These are phyloP conservation scores for Gossypium trilobum DNA, from an alignment of 441 rosid genomes.

Conservation along the genomic window DNA sequence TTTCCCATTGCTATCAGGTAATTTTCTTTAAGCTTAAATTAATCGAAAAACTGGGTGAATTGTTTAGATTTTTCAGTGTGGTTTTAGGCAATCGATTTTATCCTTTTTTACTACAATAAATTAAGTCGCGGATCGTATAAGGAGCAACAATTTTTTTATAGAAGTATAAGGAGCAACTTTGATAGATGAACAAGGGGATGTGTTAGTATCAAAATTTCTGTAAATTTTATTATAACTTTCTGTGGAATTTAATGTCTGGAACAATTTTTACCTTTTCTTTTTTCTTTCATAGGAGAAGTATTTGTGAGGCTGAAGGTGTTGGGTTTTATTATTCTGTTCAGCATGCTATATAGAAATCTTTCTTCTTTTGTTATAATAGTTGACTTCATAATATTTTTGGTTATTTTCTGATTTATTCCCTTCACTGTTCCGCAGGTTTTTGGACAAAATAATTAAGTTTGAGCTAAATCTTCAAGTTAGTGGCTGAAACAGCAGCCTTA, in stretches of 20 bases:
- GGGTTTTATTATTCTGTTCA: background rate
- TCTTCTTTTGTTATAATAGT: background rate
- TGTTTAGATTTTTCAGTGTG: background rate
- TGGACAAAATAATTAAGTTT: background rate
- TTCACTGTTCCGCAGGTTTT: conserved; percentile 14
- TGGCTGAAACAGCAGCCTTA: conserved; percentile 8
- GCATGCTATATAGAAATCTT: background rate
- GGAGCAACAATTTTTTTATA: too few species aligned
- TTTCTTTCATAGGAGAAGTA: background rate
- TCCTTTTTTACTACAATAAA: background rate
- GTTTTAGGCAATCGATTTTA: background rate
- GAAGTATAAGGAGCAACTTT: too few species aligned
- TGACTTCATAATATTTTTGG: background rate
- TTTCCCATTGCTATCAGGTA: background rate
- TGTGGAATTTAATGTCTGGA: background rate
- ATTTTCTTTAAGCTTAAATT: background rate
- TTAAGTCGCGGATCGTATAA: too few species aligned
- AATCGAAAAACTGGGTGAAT: background rate
- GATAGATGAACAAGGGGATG: too few species aligned
- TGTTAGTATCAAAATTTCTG: too few species aligned
- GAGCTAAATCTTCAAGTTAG: conserved; percentile 11
- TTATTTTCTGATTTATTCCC: background rate
- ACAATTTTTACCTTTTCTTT: background rate
- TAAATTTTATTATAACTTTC: background rate
- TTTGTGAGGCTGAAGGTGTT: background rate